Evolutionary conservation across 1,139 yeast species (phyloP).

Genomic region (Schwanniomyces etchellsii): DNA sequence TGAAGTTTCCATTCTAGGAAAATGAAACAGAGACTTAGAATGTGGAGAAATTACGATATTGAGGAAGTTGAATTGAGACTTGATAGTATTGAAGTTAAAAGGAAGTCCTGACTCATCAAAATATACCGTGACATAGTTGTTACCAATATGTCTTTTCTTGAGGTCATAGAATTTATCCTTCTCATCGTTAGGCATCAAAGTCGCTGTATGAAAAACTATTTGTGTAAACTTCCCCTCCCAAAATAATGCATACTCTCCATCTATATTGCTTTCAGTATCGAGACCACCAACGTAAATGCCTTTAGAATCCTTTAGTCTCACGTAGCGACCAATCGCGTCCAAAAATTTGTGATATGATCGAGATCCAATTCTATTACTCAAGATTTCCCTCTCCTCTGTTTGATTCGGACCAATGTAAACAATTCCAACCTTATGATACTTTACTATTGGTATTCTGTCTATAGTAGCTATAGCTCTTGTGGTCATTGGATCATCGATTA

Average conservation of each 20-base stretch:
- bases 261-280: slow-evolving; percentile 61
- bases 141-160: slow-evolving; percentile 84
- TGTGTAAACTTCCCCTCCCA: slow-evolving; percentile 74
- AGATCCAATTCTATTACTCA: slow-evolving; percentile 65
- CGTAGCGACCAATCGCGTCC: slow-evolving; percentile 51
- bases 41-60: slow-evolving; percentile 76
- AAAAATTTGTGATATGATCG: slow-evolving; percentile 55
- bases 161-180: slow-evolving; percentile 42
- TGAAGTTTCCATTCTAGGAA: slow-evolving; percentile 1
- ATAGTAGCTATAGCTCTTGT: slow-evolving; percentile 57
- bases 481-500: slow-evolving; percentile 44
- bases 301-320: slow-evolving; percentile 49
- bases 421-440: slow-evolving; percentile 74
- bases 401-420: slow-evolving; percentile 71
- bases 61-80: slow-evolving; percentile 77
- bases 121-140: slow-evolving; percentile 73
- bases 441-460: slow-evolving; percentile 75
- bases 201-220: slow-evolving; percentile 70
- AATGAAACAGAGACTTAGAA: slow-evolving; percentile 12
- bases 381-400: slow-evolving; percentile 54
- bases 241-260: slow-evolving; percentile 71
- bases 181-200: slow-evolving; percentile 62
- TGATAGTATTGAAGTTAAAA: slow-evolving; percentile 66
- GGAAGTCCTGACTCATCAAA: slow-evolving; percentile 67
- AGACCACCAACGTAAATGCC: slow-evolving; percentile 74